These are phyloP conservation scores for Scenedesmus sp. DNA, from an alignment of 163 green algal genomes.

Conservation along the genomic window DNA sequence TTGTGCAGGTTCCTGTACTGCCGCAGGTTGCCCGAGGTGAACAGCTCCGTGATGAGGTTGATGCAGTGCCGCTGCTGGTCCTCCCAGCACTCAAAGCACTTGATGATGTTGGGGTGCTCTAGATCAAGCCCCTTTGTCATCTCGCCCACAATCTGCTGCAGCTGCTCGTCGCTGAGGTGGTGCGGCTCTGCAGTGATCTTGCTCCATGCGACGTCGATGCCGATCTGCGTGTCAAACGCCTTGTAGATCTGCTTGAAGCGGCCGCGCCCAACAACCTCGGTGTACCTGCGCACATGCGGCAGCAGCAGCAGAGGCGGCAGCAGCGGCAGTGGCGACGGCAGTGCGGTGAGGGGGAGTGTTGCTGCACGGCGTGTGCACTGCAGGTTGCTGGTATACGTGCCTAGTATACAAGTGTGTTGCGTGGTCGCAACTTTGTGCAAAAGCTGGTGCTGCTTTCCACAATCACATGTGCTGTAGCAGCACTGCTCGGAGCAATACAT, in stretches of 20 bases:
- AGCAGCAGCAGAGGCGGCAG: background rate
- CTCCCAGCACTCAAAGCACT: slow-evolving; percentile 90
- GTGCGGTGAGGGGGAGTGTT: too few relatives aligned
- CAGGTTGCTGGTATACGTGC: background rate
- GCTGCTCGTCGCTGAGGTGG: slow-evolving; percentile 77
- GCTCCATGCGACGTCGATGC: slow-evolving; percentile 94
- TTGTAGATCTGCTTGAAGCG: slow-evolving; percentile 98
- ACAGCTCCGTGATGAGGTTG: slow-evolving; percentile 96
- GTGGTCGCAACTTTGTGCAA: background rate
- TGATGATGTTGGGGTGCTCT: slow-evolving; percentile 95
- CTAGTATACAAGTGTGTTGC: background rate
- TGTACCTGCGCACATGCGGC: slow-evolving; percentile 61
- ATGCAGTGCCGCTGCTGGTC: slow-evolving; percentile 80
- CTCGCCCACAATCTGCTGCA: slow-evolving; percentile 79
- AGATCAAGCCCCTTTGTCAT: slow-evolving; percentile 82
- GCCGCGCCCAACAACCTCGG: slow-evolving; percentile 85
- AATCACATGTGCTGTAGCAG: too few relatives aligned
- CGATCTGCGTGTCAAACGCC: slow-evolving; percentile 95
- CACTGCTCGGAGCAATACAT: too few relatives aligned
- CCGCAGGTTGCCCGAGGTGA: slow-evolving; percentile 93
- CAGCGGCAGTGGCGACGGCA: background rate
- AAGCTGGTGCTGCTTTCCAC: background rate
- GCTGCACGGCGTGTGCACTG: background rate
- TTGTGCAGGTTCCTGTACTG: slow-evolving; percentile 91
- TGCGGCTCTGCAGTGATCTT: slow-evolving; percentile 81